Evolutionary conservation across 148 eudicot species (phyloP).

Genomic region (Vaccinium corymbosum): DNA sequence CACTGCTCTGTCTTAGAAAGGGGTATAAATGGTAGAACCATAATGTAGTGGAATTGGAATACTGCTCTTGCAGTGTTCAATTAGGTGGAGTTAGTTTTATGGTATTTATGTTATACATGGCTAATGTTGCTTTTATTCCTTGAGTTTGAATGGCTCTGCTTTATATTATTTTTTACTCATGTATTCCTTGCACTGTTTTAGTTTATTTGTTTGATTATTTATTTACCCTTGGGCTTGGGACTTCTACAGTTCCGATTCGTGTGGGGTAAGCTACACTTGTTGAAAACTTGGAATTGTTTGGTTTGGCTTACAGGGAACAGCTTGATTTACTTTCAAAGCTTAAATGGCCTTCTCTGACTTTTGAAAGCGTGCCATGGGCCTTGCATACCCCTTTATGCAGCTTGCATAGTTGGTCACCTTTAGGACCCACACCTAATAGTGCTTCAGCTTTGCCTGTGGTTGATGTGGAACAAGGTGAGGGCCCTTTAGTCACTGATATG

Average conservation of each 20-base stretch:
- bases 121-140: constrained; percentile 16
- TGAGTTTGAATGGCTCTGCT: constrained; percentile 21
- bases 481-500: constrained; percentile 29
- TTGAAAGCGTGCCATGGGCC: constrained; percentile 78
- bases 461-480: constrained; percentile 47
- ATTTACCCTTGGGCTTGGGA: constrained; percentile 4
- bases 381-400: constrained; percentile 58
- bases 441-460: constrained; percentile 26
- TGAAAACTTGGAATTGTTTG: constrained; percentile 36
- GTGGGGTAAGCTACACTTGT: constrained; percentile 12
- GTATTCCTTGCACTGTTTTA: not conserved
- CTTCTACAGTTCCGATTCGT: not conserved
- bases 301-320: constrained; percentile 80
- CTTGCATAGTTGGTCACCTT: constrained; percentile 50
- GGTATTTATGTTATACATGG: constrained; percentile 18
- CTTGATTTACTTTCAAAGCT: constrained; percentile 62
- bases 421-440: constrained; percentile 35
- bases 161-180: not conserved
- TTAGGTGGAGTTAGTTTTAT: constrained; percentile 8
- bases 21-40: constrained; percentile 14
- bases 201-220: not conserved
- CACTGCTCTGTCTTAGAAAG: constrained; percentile 41
- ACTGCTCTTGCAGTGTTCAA: constrained; percentile 8
- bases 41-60: constrained; percentile 30
- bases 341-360: constrained; percentile 71